Percentiles rank a stretch among this genome's conserved stretches.
Evolutionary conservation across 2,329 filamentous ascomycete genomes (phyloP).

Genomic region (Pezicula rhizophila): DNA sequence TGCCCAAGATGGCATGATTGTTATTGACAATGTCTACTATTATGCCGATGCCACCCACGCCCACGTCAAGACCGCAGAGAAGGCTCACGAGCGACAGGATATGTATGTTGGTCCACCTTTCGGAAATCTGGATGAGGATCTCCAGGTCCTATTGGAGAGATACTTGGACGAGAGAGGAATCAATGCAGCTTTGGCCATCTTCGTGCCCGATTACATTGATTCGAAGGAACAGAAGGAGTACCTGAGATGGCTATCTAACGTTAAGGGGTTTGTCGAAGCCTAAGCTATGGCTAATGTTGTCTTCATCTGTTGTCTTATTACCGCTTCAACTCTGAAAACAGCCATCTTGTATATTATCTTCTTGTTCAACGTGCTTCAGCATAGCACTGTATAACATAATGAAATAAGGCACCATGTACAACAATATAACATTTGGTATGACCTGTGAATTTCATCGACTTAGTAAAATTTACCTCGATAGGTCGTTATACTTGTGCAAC

Average conservation of each 20-base stretch:
- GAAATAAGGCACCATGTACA: background rate
- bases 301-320: slow-evolving; percentile 22
- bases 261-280: slow-evolving; percentile 79
- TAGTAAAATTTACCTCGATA: no score
- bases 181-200: slow-evolving; percentile 77
- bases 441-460: no score
- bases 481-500: no score
- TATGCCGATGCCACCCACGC: slow-evolving; percentile 74
- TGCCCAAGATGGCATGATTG: slow-evolving; percentile 78
- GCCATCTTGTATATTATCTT: slow-evolving; percentile 13
- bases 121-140: slow-evolving; percentile 89
- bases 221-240: slow-evolving; percentile 99
- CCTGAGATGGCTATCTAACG: slow-evolving; percentile 77
- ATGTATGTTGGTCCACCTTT: slow-evolving; percentile 90
- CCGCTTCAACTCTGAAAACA: slow-evolving; percentile 17
- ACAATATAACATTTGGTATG: background rate
- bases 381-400: background rate
- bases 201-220: slow-evolving; percentile 94
- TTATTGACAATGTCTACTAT: slow-evolving; percentile 88
- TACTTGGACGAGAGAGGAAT: slow-evolving; percentile 94
- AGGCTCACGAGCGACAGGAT: slow-evolving; percentile 68
- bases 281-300: slow-evolving; percentile 30
- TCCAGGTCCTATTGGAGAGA: slow-evolving; percentile 85
- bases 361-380: background rate
- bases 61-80: slow-evolving; percentile 68